Evolutionary conservation across 345 rosid species (phyloP).

Genomic region (Dovyalis caffra): DNA sequence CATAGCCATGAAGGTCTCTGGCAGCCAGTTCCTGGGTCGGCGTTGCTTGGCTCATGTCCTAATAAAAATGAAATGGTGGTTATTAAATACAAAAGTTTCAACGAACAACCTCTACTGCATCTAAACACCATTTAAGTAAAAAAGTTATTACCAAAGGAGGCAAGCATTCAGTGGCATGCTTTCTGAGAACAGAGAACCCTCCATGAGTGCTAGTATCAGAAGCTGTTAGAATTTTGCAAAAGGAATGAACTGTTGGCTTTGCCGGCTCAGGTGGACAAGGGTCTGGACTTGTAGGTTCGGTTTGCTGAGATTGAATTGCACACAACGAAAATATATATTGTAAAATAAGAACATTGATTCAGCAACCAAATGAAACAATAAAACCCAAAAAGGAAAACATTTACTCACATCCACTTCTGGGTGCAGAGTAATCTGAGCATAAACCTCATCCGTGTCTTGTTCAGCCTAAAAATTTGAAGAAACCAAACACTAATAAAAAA

Average conservation of each 20-base stretch:
- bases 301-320: slow-evolving; percentile 33
- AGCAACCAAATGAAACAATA: background rate
- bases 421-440: slow-evolving; percentile 80
- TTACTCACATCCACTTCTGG: slow-evolving; percentile 63
- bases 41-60: slow-evolving; percentile 88
- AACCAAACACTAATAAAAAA: background rate
- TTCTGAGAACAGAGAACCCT: slow-evolving; percentile 88
- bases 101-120: background rate
- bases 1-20: slow-evolving; percentile 86
- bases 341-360: background rate
- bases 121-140: background rate
- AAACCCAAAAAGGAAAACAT: background rate
- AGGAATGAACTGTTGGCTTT: slow-evolving; percentile 58
- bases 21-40: slow-evolving; percentile 93
- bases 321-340: background rate
- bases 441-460: slow-evolving; percentile 94
- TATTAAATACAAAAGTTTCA: background rate
- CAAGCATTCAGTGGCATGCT: slow-evolving; percentile 89
- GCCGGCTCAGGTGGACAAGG: slow-evolving; percentile 39
- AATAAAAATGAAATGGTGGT: slow-evolving; percentile 5
- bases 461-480: slow-evolving; percentile 62
- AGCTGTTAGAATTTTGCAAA: slow-evolving; percentile 88
- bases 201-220: slow-evolving; percentile 99
- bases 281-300: slow-evolving; percentile 58
- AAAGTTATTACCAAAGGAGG: slow-evolving; percentile 68